Base-by-base conservation (phyloP, 2,329 filamentous ascomycete species). In the Grosmannia serpens region DNA sequence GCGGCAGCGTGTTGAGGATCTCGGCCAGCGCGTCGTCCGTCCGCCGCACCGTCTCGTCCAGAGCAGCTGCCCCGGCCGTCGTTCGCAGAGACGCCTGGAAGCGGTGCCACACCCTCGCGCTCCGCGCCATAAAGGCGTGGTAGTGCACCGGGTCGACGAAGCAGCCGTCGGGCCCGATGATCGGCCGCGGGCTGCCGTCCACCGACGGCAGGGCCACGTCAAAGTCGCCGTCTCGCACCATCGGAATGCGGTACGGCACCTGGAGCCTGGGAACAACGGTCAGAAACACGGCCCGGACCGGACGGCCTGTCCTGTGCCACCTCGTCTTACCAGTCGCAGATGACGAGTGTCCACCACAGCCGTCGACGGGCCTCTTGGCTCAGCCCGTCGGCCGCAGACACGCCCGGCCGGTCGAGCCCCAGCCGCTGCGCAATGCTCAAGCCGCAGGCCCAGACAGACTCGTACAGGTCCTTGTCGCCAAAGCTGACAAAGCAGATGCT, bases 401-500 rank as follows among this genome's bases (percentile, higher is more conserved):
- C 17, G 27, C 49, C 49, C 13, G 24, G 47, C 22, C 24, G 47
- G 22, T 55, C 35, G 0, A 55, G 33, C 6, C 38, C 38, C 10
- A 55, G 53, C 7, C n/a, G 15, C 38, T 55, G 53, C 15, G 35
- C 53, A 6, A 31, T 27, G 9, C 53, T 22, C 9, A 55, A 15
- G 35, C 38, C 53, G 8, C 22, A 46, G 11, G 35, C 17, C 38
- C 44, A 52, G 11, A 51, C 17, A 17, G 49, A 31, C 22, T 31
- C 26, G 51, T 55, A 51, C 22, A 63, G 6, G 60, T 47, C 2
- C 63, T 66, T 38, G 58, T 59, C 58, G 33, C 58, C 58, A 8
- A 59, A 20, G 29, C 11, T 59, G 35, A 26, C 31, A n/a, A 59
- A 59, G 24, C 31, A 46, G 24, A 24, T 49, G 26, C 31, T 29